Evolutionary conservation across 768 basidiomycete species (phyloP).

Genomic region (Fibroporia radiculosa): DNA sequence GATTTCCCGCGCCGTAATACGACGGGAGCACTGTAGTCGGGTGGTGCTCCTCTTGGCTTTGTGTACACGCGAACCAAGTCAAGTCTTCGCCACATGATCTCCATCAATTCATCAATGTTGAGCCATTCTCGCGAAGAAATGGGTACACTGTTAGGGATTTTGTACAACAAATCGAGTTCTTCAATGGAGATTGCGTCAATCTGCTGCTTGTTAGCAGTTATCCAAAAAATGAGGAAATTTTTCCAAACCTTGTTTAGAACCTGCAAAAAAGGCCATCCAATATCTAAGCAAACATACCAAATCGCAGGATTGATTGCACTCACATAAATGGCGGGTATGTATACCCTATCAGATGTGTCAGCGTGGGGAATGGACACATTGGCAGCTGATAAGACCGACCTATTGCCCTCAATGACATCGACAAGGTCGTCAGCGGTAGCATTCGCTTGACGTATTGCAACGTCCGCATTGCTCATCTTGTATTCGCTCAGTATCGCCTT

Average conservation of each 20-base stretch:
- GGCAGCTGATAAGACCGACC: constrained; percentile 29
- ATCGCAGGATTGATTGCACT: constrained; percentile 19
- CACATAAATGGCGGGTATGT: constrained; percentile 89
- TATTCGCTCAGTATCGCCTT: constrained; percentile 94
- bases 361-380: neutral
- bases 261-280: neutral
- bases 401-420: constrained; percentile 94
- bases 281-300: neutral
- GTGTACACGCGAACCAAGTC: constrained; percentile 95
- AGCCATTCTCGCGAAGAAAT: constrained; percentile 93
- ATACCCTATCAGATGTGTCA: constrained; percentile 47
- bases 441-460: constrained; percentile 87
- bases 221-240: constrained; percentile 2
- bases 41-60: constrained; percentile 84
- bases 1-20: constrained; percentile 62
- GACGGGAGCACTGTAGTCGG: constrained; percentile 88
- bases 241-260: constrained; percentile 14
- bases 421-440: constrained; percentile 95
- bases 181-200: constrained; percentile 99
- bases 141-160: constrained; percentile 94
- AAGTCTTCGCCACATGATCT: constrained; percentile 89
- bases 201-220: constrained; percentile 27
- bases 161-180: constrained; percentile 91
- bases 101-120: constrained; percentile 90
- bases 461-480: constrained; percentile 78